Conservation (phyloP, 1,284 basidiomycete species). For the Fomes fomentarius region DNA sequence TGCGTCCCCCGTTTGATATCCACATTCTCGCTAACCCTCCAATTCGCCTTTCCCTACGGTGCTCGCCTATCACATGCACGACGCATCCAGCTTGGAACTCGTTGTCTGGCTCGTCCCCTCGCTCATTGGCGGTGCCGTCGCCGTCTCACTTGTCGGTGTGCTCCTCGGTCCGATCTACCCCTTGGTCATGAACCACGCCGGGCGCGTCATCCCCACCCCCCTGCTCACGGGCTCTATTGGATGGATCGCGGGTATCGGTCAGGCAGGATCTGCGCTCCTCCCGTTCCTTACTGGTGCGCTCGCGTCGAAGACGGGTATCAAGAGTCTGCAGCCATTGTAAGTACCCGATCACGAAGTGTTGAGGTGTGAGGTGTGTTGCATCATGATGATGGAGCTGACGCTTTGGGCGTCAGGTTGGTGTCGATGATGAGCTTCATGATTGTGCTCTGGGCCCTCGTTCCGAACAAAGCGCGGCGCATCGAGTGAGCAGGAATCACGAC, state of each 20-base stretch:
- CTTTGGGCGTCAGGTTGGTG: conserved; percentile 17
- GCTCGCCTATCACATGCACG: no score
- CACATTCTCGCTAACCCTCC: not conserved
- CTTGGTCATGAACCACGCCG: conserved; percentile 53
- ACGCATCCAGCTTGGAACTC: conserved; percentile 48
- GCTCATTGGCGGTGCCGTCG: conserved; percentile 54
- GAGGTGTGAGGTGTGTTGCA: not conserved
- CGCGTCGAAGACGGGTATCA: conserved; percentile 46
- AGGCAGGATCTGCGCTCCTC: conserved; percentile 54
- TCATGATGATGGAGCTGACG: not conserved
- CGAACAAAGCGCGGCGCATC: conserved; percentile 12
- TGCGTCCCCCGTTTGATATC: conserved; percentile 19
- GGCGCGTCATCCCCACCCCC: conserved; percentile 51
- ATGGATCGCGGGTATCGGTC: conserved; percentile 60
- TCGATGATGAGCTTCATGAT: conserved; percentile 29
- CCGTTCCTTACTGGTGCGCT: conserved; percentile 62
- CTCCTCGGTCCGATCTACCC: conserved; percentile 57
- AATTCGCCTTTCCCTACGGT: not conserved
- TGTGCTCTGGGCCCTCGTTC: conserved; percentile 26
- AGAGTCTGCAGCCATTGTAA: conserved; percentile 27
- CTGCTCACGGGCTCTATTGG: conserved; percentile 59
- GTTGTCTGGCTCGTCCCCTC: conserved; percentile 64
- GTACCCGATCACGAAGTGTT: not conserved
- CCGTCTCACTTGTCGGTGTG: conserved; percentile 58
- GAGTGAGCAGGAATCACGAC: conserved; percentile 17